These are phyloP conservation scores for Ogataea chonburiensis DNA, from an alignment of 805 yeast species.

Conservation along the genomic window DNA sequence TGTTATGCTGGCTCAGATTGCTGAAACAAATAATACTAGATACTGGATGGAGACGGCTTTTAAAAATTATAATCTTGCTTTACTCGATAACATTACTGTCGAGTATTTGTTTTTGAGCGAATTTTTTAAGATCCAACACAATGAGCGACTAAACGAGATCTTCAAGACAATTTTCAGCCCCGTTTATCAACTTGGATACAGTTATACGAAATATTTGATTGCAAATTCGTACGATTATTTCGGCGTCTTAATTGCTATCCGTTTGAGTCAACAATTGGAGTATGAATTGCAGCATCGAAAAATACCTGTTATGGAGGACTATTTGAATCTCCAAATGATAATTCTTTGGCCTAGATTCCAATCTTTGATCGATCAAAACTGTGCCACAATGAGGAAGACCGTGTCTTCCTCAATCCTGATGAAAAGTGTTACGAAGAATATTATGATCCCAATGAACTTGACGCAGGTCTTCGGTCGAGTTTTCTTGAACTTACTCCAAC, in stretches of 20 bases:
- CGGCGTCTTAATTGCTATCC: slow-evolving; percentile 73
- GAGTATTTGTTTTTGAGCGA: slow-evolving; percentile 74
- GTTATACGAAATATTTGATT: slow-evolving; percentile 43
- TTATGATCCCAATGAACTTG: slow-evolving; percentile 53
- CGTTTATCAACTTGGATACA: slow-evolving; percentile 49
- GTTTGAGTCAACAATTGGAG: slow-evolving; percentile 65
- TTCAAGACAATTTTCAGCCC: slow-evolving; percentile 52
- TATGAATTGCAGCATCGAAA: slow-evolving; percentile 65
- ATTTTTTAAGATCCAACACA: slow-evolving; percentile 55
- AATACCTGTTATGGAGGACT: slow-evolving; percentile 70
- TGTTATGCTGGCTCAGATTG: slow-evolving; percentile 79
- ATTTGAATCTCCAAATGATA: slow-evolving; percentile 62
- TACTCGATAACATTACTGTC: slow-evolving; percentile 72
- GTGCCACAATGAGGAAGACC: slow-evolving; percentile 62
- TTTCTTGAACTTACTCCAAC: slow-evolving; percentile 64
- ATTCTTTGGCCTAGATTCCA: slow-evolving; percentile 87
- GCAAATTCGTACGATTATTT: slow-evolving; percentile 62
- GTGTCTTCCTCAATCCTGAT: slow-evolving; percentile 40
- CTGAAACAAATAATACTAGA: slow-evolving; percentile 62
- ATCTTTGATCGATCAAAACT: slow-evolving; percentile 69
- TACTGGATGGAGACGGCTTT: slow-evolving; percentile 75
- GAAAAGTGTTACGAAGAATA: slow-evolving; percentile 29
- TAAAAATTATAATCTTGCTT: slow-evolving; percentile 67
- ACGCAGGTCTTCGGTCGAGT: slow-evolving; percentile 80
- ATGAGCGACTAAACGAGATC: slow-evolving; percentile 45